Evolutionary conservation across 129 eudicot genomes (phyloP).

Genomic region (Pseudognaphalium luteoalbum): DNA sequence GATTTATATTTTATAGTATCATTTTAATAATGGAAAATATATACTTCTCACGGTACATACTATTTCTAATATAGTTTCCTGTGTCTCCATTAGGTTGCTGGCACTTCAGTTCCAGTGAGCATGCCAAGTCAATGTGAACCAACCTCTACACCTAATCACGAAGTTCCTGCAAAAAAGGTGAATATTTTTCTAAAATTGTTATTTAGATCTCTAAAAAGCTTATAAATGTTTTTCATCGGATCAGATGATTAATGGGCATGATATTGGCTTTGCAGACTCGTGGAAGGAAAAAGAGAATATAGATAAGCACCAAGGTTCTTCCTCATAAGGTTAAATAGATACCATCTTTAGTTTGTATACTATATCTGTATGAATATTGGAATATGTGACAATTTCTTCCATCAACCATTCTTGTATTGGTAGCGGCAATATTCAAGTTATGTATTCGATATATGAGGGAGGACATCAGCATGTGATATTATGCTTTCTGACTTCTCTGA

Average conservation of each 20-base stretch:
- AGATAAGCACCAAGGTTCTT: slow-evolving; percentile 19
- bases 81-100: slow-evolving; percentile 20
- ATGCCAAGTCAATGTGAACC: slow-evolving; percentile 21
- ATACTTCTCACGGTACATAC: neutral
- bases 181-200: neutral
- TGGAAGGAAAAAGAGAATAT: slow-evolving; percentile 29
- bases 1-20: neutral
- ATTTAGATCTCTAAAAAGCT: neutral
- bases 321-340: neutral
- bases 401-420: neutral
- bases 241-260: slow-evolving; percentile 18
- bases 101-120: slow-evolving; percentile 20
- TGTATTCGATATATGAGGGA: too few species aligned
- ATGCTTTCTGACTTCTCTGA: too few species aligned
- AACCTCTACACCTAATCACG: slow-evolving; percentile 18
- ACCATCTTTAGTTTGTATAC: neutral
- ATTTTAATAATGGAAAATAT: neutral
- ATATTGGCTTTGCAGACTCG: slow-evolving; percentile 35
- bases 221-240: neutral
- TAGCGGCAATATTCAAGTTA: too few species aligned
- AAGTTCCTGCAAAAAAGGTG: slow-evolving; percentile 32
- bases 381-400: neutral
- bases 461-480: too few species aligned
- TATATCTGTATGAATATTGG: neutral
- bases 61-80: slow-evolving; percentile 4